Evolutionary conservation across 2,329 filamentous ascomycete species (phyloP), one percentile per base, ranked within the genome.

Genomic region (Lasiodiplodia theobromae): DNA sequence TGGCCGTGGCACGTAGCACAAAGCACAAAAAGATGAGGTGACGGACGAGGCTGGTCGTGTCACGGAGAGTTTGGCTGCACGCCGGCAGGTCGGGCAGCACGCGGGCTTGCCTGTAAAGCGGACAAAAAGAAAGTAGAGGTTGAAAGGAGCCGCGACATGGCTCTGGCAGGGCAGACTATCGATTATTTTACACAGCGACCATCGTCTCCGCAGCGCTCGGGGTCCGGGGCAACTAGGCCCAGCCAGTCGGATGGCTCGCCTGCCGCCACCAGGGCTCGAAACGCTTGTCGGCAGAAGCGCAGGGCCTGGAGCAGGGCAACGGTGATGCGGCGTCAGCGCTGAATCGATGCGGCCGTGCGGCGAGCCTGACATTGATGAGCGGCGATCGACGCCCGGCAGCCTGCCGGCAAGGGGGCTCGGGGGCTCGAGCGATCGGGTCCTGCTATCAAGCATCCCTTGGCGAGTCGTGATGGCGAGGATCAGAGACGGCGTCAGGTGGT

Each of bases 1-100:
- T 47, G 60, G 14, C 44, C 28, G 60, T 64, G 60, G 60, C 18
- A 64, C 60, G 60, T 64, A 52, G 60, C 60, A 64, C 60, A 47
- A 11, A 7, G 31, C 8, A 34, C 31, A 37, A 34, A 64, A 38
- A 47, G 47, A 64, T 49, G 60, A 52, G 52, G 60, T 34, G 60
- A 38, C 34, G 58, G 60, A 21, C 44, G n/a, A 40, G 44, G 5
- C 40, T 52, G 60, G 37, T 28, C 44, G 60, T 64, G 28, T 38
- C 47, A 64, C 60, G 23, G 58, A 18, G 37, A 12, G n/a, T 40
- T 14, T 40, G 7, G 54, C 54, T 28, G 51, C 58, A 49, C 58
- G 21, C 40, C 58, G 25, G 25, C 40, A 21, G 40, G 58, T 62
- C 60, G 60, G 44, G 47, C 28, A 51, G 44, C 58, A 63, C 58